Percentiles rank a stretch among this genome's conserved stretches.
Conservation (phyloP, 192 early-diverging fungal species). For the Lobulomyces angularis region DNA sequence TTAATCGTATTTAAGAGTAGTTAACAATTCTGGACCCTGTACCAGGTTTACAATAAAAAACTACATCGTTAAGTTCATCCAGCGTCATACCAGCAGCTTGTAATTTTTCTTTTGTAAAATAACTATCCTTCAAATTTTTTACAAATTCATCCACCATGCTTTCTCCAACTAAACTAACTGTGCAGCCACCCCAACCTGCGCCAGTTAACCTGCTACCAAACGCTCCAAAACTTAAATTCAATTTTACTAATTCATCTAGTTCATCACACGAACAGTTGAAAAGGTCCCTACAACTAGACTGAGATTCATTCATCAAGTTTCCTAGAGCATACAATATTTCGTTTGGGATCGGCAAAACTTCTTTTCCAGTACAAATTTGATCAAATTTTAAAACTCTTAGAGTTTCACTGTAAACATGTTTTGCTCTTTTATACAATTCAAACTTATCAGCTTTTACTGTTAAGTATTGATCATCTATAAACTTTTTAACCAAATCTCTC, state of each 20-base stretch:
- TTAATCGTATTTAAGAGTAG: too few relatives aligned
- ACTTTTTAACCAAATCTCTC: constrained; percentile 8
- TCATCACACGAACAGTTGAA: constrained; percentile 80
- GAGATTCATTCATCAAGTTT: constrained; percentile 80
- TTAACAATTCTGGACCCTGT: too few relatives aligned
- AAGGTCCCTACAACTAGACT: constrained; percentile 62
- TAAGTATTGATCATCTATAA: neutral
- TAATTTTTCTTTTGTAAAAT: constrained; percentile 43
- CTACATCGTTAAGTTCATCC: constrained; percentile 31
- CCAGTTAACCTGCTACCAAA: constrained; percentile 79
- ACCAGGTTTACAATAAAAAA: constrained; percentile 30
- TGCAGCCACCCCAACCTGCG: constrained; percentile 88
- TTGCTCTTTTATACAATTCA: constrained; percentile 63
- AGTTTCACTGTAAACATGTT: constrained; percentile 73
- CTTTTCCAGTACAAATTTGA: constrained; percentile 35
- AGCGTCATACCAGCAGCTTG: constrained; percentile 34
- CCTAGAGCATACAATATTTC: constrained; percentile 44
- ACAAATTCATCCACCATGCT: constrained; percentile 51
- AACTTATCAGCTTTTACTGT: constrained; percentile 41
- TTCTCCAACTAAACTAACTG: constrained; percentile 62
- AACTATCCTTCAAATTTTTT: constrained; percentile 45
- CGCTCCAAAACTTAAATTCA: constrained; percentile 56
- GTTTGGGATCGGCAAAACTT: constrained; percentile 8
- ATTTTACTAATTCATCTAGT: constrained; percentile 58
- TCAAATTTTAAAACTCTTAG: constrained; percentile 64